A percentile compares a stretch with the other conserved stretches of the same genome.
Evolutionary conservation across 2,329 filamentous ascomycete species (phyloP).

Genomic region (Pseudogymnoascus sp.): DNA sequence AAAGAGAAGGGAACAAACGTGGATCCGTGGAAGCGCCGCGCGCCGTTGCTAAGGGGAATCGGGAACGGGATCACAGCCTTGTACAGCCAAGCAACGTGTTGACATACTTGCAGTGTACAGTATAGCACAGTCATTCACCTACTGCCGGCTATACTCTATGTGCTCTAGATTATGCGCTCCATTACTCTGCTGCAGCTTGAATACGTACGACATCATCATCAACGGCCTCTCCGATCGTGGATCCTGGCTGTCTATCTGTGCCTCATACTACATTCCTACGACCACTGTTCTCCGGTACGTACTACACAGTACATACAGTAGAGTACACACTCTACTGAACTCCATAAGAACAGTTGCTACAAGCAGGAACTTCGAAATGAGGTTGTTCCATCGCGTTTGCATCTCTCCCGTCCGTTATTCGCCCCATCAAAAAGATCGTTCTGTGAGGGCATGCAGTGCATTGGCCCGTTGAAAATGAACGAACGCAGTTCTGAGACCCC

Average conservation of each 20-base stretch:
- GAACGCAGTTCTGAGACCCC: slow-evolving; percentile 4
- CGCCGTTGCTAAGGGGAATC: slow-evolving; percentile 7
- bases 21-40: neutral
- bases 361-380: neutral
- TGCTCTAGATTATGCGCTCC: neutral
- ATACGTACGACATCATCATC: neutral
- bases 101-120: neutral
- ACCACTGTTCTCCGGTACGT: neutral
- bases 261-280: neutral
- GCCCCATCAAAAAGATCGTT: slow-evolving; percentile 2
- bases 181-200: neutral
- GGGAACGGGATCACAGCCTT: slow-evolving; percentile 1
- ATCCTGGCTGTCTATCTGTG: neutral
- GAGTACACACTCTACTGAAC: neutral
- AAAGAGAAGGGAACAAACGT: neutral
- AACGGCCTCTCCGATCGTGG: neutral
- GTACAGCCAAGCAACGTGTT: slow-evolving; percentile 2
- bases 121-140: neutral
- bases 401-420: neutral
- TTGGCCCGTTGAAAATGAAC: slow-evolving; percentile 7
- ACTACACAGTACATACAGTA: neutral
- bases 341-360: neutral
- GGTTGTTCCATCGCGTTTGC: slow-evolving; percentile 1
- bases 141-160: neutral
- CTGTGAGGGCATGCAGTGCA: neutral